Base-by-base conservation (phyloP, 2,329 filamentous ascomycete species). In the Pseudogymnoascus sp. region DNA sequence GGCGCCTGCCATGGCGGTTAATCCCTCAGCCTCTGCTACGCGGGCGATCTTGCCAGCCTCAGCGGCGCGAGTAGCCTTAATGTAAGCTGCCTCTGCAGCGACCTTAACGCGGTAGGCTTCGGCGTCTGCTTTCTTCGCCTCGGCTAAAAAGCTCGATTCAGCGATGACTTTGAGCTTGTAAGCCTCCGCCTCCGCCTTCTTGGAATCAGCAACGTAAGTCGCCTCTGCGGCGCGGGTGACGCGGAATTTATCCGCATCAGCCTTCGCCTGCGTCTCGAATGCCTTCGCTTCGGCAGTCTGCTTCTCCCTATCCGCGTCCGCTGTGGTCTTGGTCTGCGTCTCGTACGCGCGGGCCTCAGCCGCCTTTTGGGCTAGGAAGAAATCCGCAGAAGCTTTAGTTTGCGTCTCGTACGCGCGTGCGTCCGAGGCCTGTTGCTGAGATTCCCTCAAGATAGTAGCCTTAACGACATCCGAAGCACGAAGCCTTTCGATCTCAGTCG, bases 401-500 rank as follows among this genome's bases (percentile, higher is more conserved):
- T 86, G 78, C 65, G 88, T 77, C 70, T 86, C 80, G 76, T 89
- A 90, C 0, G 86, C 85, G 12, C 77, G 76, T 4, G 85, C 78
- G 70, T 91, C 87, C 12, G 88, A 87, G 18, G 82, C 82, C 71
- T 91, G 83, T 75, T 90, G 86, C 69, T 84, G 82, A 29, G 85
- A 80, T 75, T 91, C 88, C 63, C 86, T 83, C 2, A 78, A 74
- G 67, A 91, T 90, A 64, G 83, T 85, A 64, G 90, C 90, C 76
- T 91, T 87, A 64, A 90, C 90, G 69, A 96, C 89, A 67, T 91
- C 89, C 3, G 79, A 84, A 7, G 91, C 91, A 68, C 91, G 83
- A 36, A 91, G 84, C 64, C 89, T 85, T 75, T 96, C 91, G 64
- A 95, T 80, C 77, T 95, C 90, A 68, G 91, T 92, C 34, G 84